Conservation (phyloP, 164 flowering plant genomes). For the Platanus orientalis region DNA sequence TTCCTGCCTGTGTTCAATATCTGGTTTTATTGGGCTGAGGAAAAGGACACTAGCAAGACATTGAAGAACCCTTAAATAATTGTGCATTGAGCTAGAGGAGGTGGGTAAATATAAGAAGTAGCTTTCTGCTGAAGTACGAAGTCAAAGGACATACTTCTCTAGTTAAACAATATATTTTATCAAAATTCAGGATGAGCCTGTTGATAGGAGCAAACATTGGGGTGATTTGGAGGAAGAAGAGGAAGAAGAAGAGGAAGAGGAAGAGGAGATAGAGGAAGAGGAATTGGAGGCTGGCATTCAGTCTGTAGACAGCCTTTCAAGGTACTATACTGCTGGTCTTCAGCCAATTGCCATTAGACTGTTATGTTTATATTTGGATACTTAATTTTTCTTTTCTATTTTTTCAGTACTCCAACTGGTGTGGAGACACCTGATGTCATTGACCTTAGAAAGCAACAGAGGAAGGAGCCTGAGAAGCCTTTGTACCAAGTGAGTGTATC, state of each 20-base stretch:
- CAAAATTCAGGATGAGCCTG: slow-evolving; percentile 80
- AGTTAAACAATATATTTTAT: neutral
- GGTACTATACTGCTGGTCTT: slow-evolving; percentile 35
- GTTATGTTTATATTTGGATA: neutral
- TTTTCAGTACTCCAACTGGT: slow-evolving; percentile 87
- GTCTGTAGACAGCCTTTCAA: slow-evolving; percentile 92
- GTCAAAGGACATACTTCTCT: too few species aligned
- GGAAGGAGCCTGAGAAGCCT: slow-evolving; percentile 94
- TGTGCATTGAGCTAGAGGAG: too few species aligned
- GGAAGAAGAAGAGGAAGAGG: slow-evolving; percentile 79
- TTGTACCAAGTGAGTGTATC: slow-evolving; percentile 68
- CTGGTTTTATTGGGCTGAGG: neutral
- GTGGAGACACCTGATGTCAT: slow-evolving; percentile 98
- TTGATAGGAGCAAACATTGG: slow-evolving; percentile 96
- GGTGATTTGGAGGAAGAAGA: slow-evolving; percentile 98
- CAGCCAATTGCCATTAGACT: neutral
- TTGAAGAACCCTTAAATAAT: too few species aligned
- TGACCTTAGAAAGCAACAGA: slow-evolving; percentile 96
- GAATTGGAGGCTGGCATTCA: slow-evolving; percentile 81
- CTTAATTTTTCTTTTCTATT: slow-evolving; percentile 8
- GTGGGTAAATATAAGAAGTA: too few species aligned
- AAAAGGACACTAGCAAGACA: too few species aligned
- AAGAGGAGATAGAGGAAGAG: slow-evolving; percentile 73
- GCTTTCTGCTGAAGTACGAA: too few species aligned
- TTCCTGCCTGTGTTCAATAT: slow-evolving; percentile 1